phyloP scores from a whole-genome alignment of 805 yeast genomes.

The Cyberlindnera bimundalis region DNA sequence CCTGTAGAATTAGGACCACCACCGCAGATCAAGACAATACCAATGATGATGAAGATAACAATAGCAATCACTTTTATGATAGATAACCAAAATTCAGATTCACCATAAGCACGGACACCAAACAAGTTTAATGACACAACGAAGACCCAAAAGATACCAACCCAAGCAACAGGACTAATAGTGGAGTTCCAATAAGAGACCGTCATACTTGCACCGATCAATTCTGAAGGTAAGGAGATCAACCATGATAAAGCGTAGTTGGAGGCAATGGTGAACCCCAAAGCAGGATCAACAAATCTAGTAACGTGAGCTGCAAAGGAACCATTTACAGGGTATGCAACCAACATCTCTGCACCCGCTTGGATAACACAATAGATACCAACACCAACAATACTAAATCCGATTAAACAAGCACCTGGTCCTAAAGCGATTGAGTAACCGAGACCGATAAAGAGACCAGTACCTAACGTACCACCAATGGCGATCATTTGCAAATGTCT shows the following conservation, averaged over 20 bases:
- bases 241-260: conserved; percentile 56
- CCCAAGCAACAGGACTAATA: conserved; percentile 55
- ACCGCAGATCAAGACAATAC: conserved; percentile 42
- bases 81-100: conserved; percentile 47
- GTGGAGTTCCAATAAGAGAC: conserved; percentile 50
- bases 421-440: conserved; percentile 55
- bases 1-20: conserved; percentile 42
- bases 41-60: conserved; percentile 48
- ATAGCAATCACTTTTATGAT: conserved; percentile 42
- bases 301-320: conserved; percentile 49
- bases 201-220: conserved; percentile 58
- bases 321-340: conserved; percentile 51
- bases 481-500: conserved; percentile 68
- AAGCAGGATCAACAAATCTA: conserved; percentile 52
- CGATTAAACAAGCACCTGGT: conserved; percentile 66
- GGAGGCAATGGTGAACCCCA: conserved; percentile 52
- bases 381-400: conserved; percentile 50
- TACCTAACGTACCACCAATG: conserved; percentile 70
- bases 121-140: conserved; percentile 47
- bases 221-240: conserved; percentile 53
- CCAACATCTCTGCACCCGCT: conserved; percentile 53
- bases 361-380: conserved; percentile 61
- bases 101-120: conserved; percentile 54
- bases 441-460: conserved; percentile 65
- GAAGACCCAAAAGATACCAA: conserved; percentile 47